Base-by-base conservation (phyloP, 2,329 filamentous ascomycete species). In the Fusarium staphyleae region DNA sequence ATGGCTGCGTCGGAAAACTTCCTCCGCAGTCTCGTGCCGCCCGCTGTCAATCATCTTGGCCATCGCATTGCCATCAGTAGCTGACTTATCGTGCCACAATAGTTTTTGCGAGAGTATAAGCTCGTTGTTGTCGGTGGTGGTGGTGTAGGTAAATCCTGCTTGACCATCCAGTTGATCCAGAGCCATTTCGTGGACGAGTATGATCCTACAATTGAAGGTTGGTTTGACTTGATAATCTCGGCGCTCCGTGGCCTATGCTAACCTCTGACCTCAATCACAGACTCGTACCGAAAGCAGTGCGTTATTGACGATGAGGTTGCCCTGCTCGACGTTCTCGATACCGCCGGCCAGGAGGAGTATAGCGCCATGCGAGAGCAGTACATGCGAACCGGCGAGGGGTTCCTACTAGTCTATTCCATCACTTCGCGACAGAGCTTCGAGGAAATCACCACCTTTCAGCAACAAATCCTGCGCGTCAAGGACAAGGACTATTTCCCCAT, bases 401-500 rank as follows among this genome's bases (percentile, higher is more conserved):
- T 99, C 78, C 80, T 99, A 71, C 87, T 99, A 46, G 92, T 98
- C 70, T 98, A 98, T 83, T 96, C 93, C 66, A 99, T 99, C 80
- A 97, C 91, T 50, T 97, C 93, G 71, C 87, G 93, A 71, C 93
- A 97, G 78, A 96, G 91, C 70, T 98, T 97, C 71, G 93, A 99
- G 74, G 95, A 99, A 80, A 98, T 99, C 76, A 89, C 92, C 78
- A 96, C 92, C 41, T 98, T 98, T 79, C 93, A 98, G 78, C 93
- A 98, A 82, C 95, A 99, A 78, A 99, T 99, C 73, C 82, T 99
- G 67, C 83, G 95, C 67, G 95, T 99, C 69, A 99, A 99, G 84
- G 95, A 98, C 81, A 98, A 96, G 86, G 95, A 99, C 78, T 96
- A 97, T 76, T 99, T 99, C 81, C 95, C 95, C 67, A 98, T 99